These are phyloP conservation scores for Penicillium samsonianum DNA, from an alignment of 495 filamentous ascomycete genomes.

Conservation along the genomic window DNA sequence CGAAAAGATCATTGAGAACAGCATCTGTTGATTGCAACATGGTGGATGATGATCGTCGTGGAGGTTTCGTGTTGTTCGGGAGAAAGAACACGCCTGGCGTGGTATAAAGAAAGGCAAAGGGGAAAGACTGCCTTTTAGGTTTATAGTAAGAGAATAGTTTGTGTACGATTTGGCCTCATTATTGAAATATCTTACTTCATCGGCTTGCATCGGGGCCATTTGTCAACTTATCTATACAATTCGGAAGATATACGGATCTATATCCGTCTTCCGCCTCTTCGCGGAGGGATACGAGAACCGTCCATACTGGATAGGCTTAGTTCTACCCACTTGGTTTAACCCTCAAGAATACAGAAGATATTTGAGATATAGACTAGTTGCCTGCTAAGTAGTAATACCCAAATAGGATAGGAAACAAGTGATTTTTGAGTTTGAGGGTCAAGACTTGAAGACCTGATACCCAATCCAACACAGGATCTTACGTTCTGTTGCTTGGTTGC, in stretches of 20 bases:
- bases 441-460: neutral
- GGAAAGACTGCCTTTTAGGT: neutral
- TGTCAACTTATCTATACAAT: constrained; percentile 24
- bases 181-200: neutral
- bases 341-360: too few species aligned
- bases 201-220: constrained; percentile 23
- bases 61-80: constrained; percentile 5
- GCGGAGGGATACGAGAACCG: neutral
- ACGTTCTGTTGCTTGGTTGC: neutral
- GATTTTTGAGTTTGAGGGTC: neutral
- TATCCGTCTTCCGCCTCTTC: constrained; percentile 24
- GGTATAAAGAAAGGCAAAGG: neutral
- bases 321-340: neutral
- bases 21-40: constrained; percentile 79
- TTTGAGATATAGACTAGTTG: too few species aligned
- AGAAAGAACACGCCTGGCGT: neutral
- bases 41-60: constrained; percentile 8
- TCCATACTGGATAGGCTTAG: neutral
- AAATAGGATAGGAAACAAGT: neutral
- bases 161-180: neutral
- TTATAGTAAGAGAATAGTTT: neutral
- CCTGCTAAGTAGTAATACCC: neutral
- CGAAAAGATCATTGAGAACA: constrained; percentile 55
- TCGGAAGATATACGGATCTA: constrained; percentile 25
- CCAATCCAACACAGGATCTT: neutral